Base-by-base conservation (phyloP, 139 green algal species). In the Desmodesmus armatus region DNA sequence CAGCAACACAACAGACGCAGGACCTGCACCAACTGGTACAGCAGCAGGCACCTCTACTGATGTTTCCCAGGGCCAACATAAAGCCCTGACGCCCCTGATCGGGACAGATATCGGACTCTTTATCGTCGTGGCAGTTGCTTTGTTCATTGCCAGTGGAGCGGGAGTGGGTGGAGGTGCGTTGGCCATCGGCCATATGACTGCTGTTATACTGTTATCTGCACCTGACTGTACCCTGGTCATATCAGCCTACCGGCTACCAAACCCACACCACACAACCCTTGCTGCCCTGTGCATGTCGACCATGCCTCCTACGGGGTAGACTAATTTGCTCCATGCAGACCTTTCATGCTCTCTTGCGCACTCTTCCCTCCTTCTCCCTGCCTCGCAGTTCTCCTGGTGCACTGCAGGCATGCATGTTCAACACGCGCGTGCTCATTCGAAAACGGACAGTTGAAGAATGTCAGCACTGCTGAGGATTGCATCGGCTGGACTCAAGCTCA, bases 71-170 rank as follows among this genome's bases (percentile, higher is more conserved):
- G n/a, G n/a, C n/a, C n/a, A n/a, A 17, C 66, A 75, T 25, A 75
- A 75, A 29, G n/a, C 0, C 9, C 33, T 75, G 66, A 27, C n/a
- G 7, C 66, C 66, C 7, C 9, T 75, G 23, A 25, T 17, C 21
- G 17, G 17, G 37, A 43, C 15, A n/a, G 66, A 75, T 47, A 25
- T 75, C 7, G 66, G 35, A 27, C 66, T 75, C 17, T 75, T 43
- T 75, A 47, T 75, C 15, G 66, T 47, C 29, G 21, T 75, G 7
- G 66, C 66, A 44, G 29, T 75, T 6, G 66, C 66, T 21, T 29
- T 75, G 35, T 75, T 75, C 66, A 75, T 75, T n/a, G 66, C 66
- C 13, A 51, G 31, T 11, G 66, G 66, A 44, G 66, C 66, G 23
- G 66, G 66, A 21, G 66, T 75, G 7, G 66, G 66, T n/a, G 66